Conservation (phyloP, 306 rosid genomes). For the Mucuna pruriens region DNA sequence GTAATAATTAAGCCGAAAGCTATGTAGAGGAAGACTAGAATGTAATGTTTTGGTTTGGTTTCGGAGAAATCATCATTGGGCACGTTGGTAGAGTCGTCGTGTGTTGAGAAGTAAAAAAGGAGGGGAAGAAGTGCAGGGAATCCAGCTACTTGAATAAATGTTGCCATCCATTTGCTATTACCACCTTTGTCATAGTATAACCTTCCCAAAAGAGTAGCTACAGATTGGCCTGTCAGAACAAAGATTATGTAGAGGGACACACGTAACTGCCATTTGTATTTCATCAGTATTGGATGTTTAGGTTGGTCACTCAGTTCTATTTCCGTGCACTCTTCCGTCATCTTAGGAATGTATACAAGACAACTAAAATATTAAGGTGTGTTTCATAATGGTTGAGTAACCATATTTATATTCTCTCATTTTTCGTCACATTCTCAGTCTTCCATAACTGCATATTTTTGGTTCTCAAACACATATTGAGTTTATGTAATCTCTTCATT, state of each 20-base stretch:
- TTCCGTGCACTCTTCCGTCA: constrained; percentile 21
- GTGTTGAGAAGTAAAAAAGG: constrained; percentile 32
- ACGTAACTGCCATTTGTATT: constrained; percentile 55
- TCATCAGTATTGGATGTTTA: constrained; percentile 23
- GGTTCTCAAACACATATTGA: too few species aligned
- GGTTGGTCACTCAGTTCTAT: constrained; percentile 16
- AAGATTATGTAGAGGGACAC: constrained; percentile 49
- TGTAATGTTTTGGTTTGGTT: constrained; percentile 31
- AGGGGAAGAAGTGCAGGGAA: constrained; percentile 61
- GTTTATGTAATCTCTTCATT: too few species aligned
- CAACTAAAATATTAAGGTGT: not conserved
- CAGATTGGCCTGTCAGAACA: constrained; percentile 54
- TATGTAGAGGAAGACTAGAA: constrained; percentile 38
- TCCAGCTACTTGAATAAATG: constrained; percentile 68
- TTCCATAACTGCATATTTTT: too few species aligned
- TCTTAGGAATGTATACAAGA: constrained; percentile 28
- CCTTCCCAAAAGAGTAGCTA: constrained; percentile 60
- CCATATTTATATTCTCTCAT: too few species aligned
- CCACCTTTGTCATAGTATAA: constrained; percentile 68
- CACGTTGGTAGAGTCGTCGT: not conserved
- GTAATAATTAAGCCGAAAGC: constrained; percentile 51
- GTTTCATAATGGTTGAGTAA: too few species aligned
- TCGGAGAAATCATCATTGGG: constrained; percentile 26
- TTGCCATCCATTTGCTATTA: constrained; percentile 71
- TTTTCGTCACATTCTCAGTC: too few species aligned